Percentiles rank a stretch among this genome's conserved stretches.
phyloP scores from a whole-genome alignment of 2,329 filamentous ascomycete genomes.

The Penicillium sp. region DNA sequence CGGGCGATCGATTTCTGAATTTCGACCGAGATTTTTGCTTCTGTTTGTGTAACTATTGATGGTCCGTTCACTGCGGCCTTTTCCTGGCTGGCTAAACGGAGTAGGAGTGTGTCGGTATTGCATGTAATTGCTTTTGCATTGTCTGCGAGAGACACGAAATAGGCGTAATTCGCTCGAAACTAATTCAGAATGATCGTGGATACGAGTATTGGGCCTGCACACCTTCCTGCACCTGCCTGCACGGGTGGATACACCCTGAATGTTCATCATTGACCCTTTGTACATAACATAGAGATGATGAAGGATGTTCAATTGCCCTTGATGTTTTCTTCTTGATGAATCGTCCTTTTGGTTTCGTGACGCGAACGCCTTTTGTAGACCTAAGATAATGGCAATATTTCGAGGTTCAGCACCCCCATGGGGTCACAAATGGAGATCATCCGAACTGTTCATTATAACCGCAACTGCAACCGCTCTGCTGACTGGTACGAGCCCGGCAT shows the following conservation, averaged over 20 bases:
- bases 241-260: neutral
- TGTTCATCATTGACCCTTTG: neutral
- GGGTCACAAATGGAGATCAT: slow-evolving; percentile 2
- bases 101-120: neutral
- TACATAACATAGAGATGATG: no score
- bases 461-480: neutral
- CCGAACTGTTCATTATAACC: neutral
- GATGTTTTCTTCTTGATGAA: neutral
- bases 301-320: no score
- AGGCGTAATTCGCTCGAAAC: neutral
- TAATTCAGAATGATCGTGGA: neutral
- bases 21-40: neutral
- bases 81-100: neutral
- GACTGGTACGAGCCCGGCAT: neutral
- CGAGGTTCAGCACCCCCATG: neutral
- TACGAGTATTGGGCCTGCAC: neutral
- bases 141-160: neutral
- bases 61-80: neutral
- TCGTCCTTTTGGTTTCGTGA: neutral
- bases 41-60: neutral
- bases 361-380: neutral
- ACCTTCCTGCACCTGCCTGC: neutral
- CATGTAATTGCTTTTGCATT: neutral
- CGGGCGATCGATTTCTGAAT: neutral
- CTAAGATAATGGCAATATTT: neutral